Conservation (phyloP, 371 early-diverging fungal species). For the Smittium culicis region DNA sequence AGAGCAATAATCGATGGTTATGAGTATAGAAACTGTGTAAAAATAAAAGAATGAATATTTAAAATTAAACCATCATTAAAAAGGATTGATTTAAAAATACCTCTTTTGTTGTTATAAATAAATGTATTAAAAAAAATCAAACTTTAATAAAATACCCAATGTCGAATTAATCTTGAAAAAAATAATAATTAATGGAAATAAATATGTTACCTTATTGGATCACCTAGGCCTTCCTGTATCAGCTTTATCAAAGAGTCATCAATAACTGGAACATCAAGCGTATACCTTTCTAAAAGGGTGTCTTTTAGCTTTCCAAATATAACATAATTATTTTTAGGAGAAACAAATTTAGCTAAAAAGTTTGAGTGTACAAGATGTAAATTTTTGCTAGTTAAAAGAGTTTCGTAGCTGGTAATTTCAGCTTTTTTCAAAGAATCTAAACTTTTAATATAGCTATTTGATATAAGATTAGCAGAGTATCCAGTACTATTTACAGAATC, state of each 20-base stretch:
- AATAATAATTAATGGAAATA: too few relatives aligned
- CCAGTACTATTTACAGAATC: neutral
- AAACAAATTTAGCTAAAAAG: neutral
- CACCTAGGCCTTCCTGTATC: neutral
- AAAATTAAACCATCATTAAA: too few relatives aligned
- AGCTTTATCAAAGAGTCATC: neutral
- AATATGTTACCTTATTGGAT: constrained; percentile 2
- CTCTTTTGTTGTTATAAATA: too few relatives aligned
- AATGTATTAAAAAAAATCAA: too few relatives aligned
- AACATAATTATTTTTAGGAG: neutral
- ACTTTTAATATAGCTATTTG: neutral
- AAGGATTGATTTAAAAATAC: too few relatives aligned
- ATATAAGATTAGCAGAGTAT: neutral
- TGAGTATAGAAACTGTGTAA: too few relatives aligned
- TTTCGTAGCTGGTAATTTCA: neutral
- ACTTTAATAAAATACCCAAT: too few relatives aligned
- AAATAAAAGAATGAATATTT: too few relatives aligned
- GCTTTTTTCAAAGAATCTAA: neutral
- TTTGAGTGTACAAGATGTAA: neutral
- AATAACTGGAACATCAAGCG: neutral
- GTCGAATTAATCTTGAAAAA: too few relatives aligned
- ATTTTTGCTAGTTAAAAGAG: neutral
- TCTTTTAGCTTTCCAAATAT: neutral
- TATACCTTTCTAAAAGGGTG: neutral
- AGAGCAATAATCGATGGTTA: too few relatives aligned